Conservation (phyloP, 2,329 filamentous ascomycete species). For the Aureobasidium leucospermi region DNA sequence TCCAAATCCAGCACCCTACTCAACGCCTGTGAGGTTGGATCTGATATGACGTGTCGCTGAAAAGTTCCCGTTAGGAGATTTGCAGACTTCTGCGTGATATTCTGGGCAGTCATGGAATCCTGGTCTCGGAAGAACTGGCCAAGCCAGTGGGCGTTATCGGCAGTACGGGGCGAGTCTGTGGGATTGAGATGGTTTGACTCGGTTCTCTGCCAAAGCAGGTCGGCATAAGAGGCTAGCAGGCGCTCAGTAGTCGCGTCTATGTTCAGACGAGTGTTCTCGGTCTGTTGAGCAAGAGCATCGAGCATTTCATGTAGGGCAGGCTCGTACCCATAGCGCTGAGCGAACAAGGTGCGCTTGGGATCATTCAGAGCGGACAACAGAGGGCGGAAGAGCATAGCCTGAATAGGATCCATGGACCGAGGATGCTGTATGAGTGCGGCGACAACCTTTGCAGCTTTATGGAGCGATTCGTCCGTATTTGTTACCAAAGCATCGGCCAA, state of each 20-base stretch:
- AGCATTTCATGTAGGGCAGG: not conserved
- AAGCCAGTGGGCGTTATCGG: not conserved
- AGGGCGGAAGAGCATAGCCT: conserved; percentile 14
- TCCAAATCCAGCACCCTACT: conserved; percentile 7
- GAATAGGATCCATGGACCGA: conserved; percentile 8
- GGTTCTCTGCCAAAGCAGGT: conserved; percentile 5
- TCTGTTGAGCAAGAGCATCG: not conserved
- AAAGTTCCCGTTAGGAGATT: not conserved
- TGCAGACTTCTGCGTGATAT: not conserved
- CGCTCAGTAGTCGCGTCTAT: conserved; percentile 3
- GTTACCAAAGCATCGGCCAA: conserved; percentile 13
- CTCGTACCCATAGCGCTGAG: not conserved
- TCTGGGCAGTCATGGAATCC: not conserved
- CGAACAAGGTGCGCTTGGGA: conserved; percentile 3
- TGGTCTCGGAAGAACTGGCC: not conserved
- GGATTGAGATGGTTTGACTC: not conserved
- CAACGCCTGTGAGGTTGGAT: not conserved
- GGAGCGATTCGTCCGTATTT: conserved; percentile 15
- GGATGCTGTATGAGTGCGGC: conserved; percentile 9
- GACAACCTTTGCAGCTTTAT: conserved; percentile 13
- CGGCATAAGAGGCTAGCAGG: conserved; percentile 10
- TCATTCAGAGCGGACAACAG: conserved; percentile 13
- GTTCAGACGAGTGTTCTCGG: not conserved
- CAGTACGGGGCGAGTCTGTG: not conserved
- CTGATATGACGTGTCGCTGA: not conserved